These are phyloP conservation scores for Sporothrix inflata DNA, from an alignment of 2,329 filamentous ascomycete species.

Conservation along the genomic window DNA sequence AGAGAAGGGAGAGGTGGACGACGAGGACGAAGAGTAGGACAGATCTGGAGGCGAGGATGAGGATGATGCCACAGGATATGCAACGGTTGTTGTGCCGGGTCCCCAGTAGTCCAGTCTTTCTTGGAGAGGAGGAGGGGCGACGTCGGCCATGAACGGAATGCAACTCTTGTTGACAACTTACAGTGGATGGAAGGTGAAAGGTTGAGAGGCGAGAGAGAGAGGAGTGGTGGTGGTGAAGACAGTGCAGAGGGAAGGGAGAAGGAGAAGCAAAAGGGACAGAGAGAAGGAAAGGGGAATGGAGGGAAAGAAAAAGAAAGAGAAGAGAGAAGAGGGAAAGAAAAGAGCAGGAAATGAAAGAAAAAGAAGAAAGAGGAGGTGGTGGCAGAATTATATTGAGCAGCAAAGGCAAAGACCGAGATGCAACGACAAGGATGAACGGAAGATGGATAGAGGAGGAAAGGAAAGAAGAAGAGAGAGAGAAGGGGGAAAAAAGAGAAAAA, in stretches of 20 bases:
- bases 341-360: neutral
- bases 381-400: slow-evolving; percentile 18
- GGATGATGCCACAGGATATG: slow-evolving; percentile 38
- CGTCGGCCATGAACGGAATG: slow-evolving; percentile 43
- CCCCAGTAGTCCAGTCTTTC: slow-evolving; percentile 42
- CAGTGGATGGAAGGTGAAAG: slow-evolving; percentile 17
- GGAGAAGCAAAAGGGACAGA: neutral
- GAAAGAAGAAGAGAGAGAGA: neutral
- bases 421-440: slow-evolving; percentile 19
- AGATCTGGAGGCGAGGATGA: slow-evolving; percentile 21
- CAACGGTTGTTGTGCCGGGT: slow-evolving; percentile 37
- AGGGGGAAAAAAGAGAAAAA: neutral
- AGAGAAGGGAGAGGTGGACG: slow-evolving; percentile 16
- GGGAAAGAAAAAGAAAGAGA: slow-evolving; percentile 1
- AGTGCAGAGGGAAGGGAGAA: neutral
- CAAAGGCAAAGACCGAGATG: slow-evolving; percentile 5
- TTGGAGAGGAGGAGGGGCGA: slow-evolving; percentile 40
- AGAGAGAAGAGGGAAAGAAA: neutral
- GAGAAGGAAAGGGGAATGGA: neutral
- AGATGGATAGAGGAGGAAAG: neutral
- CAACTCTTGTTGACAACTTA: slow-evolving; percentile 27
- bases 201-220: neutral
- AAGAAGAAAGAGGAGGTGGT: slow-evolving; percentile 2
- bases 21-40: slow-evolving; percentile 20
- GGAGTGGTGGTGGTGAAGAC: neutral